Percentiles rank a stretch among this genome's conserved stretches.
These are phyloP conservation scores for Phytophthora sp. DNA, from an alignment of 352 stramenopile genomes.

Conservation along the genomic window DNA sequence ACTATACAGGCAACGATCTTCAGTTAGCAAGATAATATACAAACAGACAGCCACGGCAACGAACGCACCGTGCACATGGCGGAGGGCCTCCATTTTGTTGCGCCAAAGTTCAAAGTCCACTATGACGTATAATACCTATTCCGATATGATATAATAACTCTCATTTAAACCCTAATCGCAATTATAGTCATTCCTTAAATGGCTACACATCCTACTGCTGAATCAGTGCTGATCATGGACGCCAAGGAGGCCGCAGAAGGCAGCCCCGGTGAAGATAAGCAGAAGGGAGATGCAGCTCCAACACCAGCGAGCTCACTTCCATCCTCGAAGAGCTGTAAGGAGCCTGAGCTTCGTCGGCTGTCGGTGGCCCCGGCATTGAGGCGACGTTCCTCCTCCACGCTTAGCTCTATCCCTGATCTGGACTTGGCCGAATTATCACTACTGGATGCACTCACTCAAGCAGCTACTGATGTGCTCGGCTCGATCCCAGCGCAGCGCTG, in stretches of 20 bases:
- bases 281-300: too few species aligned
- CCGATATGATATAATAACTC: background rate
- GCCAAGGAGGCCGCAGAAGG: background rate
- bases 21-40: background rate
- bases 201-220: constrained; percentile 4
- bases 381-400: constrained; percentile 10
- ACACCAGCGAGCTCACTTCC: background rate
- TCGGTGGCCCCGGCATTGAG: constrained; percentile 9
- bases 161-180: background rate
- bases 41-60: background rate
- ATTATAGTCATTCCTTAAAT: constrained; percentile 30
- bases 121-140: too few species aligned
- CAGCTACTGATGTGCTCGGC: constrained; percentile 39
- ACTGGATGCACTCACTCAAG: constrained; percentile 46
- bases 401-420: constrained; percentile 8
- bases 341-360: constrained; percentile 4
- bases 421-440: constrained; percentile 32
- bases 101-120: background rate
- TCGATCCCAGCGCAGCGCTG: constrained; percentile 56
- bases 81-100: constrained; percentile 11
- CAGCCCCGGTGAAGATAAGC: background rate
- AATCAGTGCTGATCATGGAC: background rate
- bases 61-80: constrained; percentile 36
- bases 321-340: background rate
- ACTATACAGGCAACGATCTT: constrained; percentile 38